Base-by-base conservation (phyloP, 2,329 filamentous ascomycete species). In the Coleophoma crateriformis region DNA sequence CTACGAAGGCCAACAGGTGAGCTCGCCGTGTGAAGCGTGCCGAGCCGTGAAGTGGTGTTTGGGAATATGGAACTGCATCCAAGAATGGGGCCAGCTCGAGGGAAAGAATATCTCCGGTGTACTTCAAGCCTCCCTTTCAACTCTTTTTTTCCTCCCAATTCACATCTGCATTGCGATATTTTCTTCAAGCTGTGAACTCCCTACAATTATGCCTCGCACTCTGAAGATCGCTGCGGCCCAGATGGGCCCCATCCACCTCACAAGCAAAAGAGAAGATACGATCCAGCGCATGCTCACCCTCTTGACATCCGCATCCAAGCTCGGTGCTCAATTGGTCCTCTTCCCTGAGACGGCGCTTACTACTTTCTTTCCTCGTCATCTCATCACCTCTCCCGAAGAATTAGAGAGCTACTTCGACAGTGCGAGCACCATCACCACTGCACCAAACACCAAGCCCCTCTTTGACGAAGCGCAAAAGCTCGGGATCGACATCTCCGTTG, bases 261-360 rank as follows among this genome's bases (percentile, higher is more conserved):
- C 64, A 27, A 68, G 71, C n/a, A 58, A 65, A 4, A 70, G 73
- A 27, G 54, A 58, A 39, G 66, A 73, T 38, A 72, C 70, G 6
- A 59, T 80, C n/a, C 49, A 62, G 2, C 72, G 77, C 12, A 75
- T 81, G 65, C 62, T 78, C 53, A 62, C 62, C 17, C 70, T 80
- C 27, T 70, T 81, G 20, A 64, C 71, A 15, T 60, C 69, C 40
- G 77, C 76, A 12, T 67, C 71, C 1, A 48, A 62, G 2, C 61
- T 73, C 48, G 68, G 68, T 14, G 75, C 74, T 39, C 67, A 74
- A 52, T 61, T 81, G 2, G 70, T 79, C 10, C 70, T 79, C 32
- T 81, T 74, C 54, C 77, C 77, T 1, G 77, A 80, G 61, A 67
- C 71, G n/a, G 72, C 76, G 11, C 68, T 80, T 12, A 79, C 76